These are phyloP conservation scores for Pontederia crassipes DNA, from an alignment of 176 grass and related monocot species.

Conservation along the genomic window DNA sequence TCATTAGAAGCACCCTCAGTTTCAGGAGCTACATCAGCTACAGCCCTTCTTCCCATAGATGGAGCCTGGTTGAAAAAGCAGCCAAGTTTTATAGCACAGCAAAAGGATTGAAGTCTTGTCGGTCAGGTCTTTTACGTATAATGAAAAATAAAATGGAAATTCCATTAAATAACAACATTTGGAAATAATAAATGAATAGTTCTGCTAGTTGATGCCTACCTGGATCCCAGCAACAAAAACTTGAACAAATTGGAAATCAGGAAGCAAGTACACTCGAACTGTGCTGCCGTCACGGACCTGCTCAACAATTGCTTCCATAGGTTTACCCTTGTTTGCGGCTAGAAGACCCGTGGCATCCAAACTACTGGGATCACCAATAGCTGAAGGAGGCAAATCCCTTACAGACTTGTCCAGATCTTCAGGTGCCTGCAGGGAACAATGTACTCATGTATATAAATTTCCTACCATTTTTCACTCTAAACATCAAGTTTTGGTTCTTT, in stretches of 20 bases:
- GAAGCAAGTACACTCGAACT: constrained; percentile 81
- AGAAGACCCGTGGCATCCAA: constrained; percentile 85
- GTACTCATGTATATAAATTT: constrained; percentile 19
- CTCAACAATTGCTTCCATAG: constrained; percentile 82
- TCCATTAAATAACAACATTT: neutral
- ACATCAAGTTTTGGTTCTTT: too few species aligned
- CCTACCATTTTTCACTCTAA: neutral
- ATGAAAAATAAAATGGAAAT: neutral
- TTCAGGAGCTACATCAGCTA: constrained; percentile 30
- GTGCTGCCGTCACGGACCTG: constrained; percentile 93
- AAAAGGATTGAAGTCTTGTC: too few species aligned
- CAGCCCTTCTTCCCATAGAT: constrained; percentile 77
- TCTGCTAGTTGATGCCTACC: constrained; percentile 18
- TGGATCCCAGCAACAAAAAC: constrained; percentile 94
- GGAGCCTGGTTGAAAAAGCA: constrained; percentile 44
- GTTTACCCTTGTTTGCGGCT: constrained; percentile 76
- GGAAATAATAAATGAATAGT: neutral
- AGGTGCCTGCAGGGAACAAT: constrained; percentile 39
- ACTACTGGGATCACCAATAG: constrained; percentile 78
- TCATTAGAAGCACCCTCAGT: constrained; percentile 29
- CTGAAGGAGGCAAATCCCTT: constrained; percentile 91
- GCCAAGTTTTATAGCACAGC: too few species aligned
- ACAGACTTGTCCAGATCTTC: constrained; percentile 68
- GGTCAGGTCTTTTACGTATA: too few species aligned
- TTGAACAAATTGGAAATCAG: constrained; percentile 88